Evolutionary conservation across 2,329 filamentous ascomycete genomes (phyloP).

Genomic region (Fusarium pininemorale): DNA sequence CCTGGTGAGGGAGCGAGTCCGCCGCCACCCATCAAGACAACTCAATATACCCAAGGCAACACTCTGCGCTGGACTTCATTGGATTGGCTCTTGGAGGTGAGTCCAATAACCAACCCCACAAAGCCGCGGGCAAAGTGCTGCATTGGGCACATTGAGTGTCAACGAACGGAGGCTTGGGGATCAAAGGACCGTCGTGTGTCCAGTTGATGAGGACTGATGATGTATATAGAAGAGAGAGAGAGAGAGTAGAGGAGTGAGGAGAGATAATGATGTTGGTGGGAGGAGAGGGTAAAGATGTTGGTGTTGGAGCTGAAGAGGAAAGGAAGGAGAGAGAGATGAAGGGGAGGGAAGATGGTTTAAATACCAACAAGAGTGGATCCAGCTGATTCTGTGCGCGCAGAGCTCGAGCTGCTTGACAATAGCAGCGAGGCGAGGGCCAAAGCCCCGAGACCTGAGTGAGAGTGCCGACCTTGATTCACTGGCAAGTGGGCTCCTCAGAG

Average conservation of each 20-base stretch:
- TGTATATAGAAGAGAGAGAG: background rate
- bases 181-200: background rate
- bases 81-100: background rate
- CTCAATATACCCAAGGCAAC: background rate
- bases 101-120: background rate
- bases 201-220: background rate
- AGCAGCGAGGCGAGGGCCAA: background rate
- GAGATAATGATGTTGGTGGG: background rate
- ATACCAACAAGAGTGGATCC: background rate
- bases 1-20: background rate
- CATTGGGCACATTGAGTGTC: background rate
- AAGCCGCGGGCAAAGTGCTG: background rate
- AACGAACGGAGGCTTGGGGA: background rate
- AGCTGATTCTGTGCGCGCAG: background rate
- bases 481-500: background rate
- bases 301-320: background rate
- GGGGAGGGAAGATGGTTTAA: background rate
- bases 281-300: background rate
- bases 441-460: background rate
- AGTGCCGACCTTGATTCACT: background rate
- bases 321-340: background rate
- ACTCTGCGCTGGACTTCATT: background rate
- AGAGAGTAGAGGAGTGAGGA: background rate
- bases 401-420: background rate
- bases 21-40: background rate